Evolutionary conservation across 2,329 filamentous ascomycete species (phyloP), one percentile per base, ranked within the genome.

Genomic region (Juglanconis sp.): DNA sequence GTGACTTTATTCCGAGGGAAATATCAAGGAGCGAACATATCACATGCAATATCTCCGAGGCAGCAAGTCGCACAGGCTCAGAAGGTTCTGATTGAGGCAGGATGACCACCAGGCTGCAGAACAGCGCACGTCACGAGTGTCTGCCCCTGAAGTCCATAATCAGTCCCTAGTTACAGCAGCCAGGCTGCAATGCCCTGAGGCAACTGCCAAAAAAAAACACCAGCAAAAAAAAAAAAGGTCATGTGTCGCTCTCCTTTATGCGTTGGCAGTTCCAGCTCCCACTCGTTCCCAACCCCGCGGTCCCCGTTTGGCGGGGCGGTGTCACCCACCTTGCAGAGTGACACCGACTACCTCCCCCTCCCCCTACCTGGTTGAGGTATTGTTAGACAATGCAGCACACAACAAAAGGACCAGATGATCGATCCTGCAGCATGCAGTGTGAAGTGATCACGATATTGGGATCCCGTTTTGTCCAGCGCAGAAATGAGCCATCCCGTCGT

Each of bases 361-460:
- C 31, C 24, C 15, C 35, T 32, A n/a, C 24, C 34, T 56, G 35
- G 44, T 50, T 51, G 51, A 50, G 56, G 49, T 53, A 58, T 34
- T 38, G 36, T 30, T 47, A 42, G 36, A 38, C 30, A 52, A 10
- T 42, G 50, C 50, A 54, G 51, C 36, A 44, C 34, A 30, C 10
- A 11, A 47, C 46, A 54, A 62, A 59, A 56, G 52, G 60, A 62
- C 51, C 56, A 55, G 47, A 55, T 61, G 54, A 61, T 54, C 57
- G 53, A 61, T 47, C 49, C 59, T 54, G 38, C 51, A 40, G 10
- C 36, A 44, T 52, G 44, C 32, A 30, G 24, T 54, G 52, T 13
- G 34, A 38, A 40, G 10, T n/a, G 5, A 46, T 48, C 11, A 10
- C 44, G n/a, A 40, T 38, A n/a, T 32, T 32, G 57, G 48, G 48